Evolutionary conservation across 108 stramenopile species (phyloP).

Genomic region (Aurantiochytrium sp.): DNA sequence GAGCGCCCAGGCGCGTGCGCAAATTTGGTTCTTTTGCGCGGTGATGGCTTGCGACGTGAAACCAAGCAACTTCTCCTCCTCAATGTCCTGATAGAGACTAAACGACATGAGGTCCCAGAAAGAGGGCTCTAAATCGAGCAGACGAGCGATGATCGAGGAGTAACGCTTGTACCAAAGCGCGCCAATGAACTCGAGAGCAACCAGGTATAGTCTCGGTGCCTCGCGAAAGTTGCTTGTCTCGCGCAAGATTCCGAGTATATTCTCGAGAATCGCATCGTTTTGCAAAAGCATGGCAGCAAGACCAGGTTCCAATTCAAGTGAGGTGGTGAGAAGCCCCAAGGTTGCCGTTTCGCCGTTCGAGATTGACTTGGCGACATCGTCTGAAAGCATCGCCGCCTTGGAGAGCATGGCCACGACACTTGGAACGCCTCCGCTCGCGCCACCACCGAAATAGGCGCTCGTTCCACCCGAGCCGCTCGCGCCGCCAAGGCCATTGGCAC

Average conservation of each 20-base stretch:
- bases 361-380: neutral
- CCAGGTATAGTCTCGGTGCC: neutral
- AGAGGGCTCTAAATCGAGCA: neutral
- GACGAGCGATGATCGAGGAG: neutral
- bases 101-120: neutral
- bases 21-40: neutral
- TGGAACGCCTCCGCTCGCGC: neutral
- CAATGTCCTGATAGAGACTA: neutral
- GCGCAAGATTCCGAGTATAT: neutral
- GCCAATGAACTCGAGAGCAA: neutral
- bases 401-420: slow-evolving; percentile 2
- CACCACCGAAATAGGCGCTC: too few species aligned
- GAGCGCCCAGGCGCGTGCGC: neutral
- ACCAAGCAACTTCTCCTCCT: neutral
- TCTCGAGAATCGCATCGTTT: neutral
- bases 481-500: too few species aligned
- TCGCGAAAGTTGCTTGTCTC: neutral
- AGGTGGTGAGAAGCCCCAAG: neutral
- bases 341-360: neutral
- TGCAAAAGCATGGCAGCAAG: neutral
- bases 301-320: neutral
- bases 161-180: neutral
- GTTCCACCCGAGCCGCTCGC: too few species aligned
- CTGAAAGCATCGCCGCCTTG: neutral
- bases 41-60: neutral